Conservation (phyloP, 202 grass and related monocot genomes). For the Cymbopogon flexuosus region DNA sequence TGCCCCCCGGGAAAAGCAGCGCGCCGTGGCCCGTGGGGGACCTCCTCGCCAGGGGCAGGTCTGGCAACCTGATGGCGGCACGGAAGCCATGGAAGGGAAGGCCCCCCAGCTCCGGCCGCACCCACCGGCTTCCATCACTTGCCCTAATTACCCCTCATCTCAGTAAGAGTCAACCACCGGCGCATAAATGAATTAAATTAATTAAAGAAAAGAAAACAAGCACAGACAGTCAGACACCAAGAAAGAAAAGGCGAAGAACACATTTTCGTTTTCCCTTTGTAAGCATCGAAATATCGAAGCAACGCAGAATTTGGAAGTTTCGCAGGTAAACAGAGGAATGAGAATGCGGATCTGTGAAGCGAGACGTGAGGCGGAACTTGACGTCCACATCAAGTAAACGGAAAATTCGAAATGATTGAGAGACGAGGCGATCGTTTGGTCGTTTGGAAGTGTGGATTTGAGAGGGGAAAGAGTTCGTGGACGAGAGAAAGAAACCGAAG, state of each 20-base stretch:
- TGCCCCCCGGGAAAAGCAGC: background rate
- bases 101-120: background rate
- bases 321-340: background rate
- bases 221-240: background rate
- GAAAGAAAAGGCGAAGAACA: background rate
- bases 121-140: constrained; percentile 10
- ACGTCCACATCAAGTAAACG: background rate
- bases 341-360: constrained; percentile 42
- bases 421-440: background rate
- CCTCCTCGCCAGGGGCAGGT: background rate
- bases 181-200: background rate
- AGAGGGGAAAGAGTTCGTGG: no score
- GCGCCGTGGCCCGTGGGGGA: no score
- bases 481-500: no score
- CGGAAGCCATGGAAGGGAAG: constrained; percentile 8
- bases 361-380: background rate
- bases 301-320: background rate
- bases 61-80: background rate
- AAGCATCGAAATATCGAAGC: background rate
- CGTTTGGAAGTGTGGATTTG: no score
- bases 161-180: constrained; percentile 26
- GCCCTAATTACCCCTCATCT: constrained; percentile 6
- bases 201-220: background rate
- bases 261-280: no score
- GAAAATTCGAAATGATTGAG: background rate